Evolutionary conservation across 2,329 filamentous ascomycete genomes (phyloP).

Genomic region (Truncatella angustata): DNA sequence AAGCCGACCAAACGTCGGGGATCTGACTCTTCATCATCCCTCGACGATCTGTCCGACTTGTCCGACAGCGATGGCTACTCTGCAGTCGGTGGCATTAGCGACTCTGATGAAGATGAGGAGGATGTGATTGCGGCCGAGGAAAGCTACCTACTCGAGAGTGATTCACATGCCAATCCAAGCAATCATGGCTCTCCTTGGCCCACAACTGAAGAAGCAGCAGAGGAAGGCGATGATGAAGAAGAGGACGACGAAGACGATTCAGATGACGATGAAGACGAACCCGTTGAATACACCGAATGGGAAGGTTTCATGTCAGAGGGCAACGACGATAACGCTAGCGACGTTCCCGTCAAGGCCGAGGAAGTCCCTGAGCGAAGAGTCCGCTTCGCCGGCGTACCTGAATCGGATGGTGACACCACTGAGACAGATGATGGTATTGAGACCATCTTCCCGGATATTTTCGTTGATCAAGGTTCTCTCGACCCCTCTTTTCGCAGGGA

Average conservation of each 20-base stretch:
- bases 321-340: conserved; percentile 39
- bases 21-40: conserved; percentile 53
- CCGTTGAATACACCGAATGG: conserved; percentile 49
- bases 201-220: conserved; percentile 36
- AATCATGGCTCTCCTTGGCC: conserved; percentile 51
- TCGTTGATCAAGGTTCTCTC: conserved; percentile 71
- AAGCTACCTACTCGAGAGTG: conserved; percentile 62
- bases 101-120: conserved; percentile 74
- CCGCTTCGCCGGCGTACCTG: conserved; percentile 64
- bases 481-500: conserved; percentile 71
- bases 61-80: conserved; percentile 74
- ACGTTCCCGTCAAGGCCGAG: conserved; percentile 33
- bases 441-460: conserved; percentile 71
- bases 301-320: conserved; percentile 50
- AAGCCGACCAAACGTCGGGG: conserved; percentile 46
- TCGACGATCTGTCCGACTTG: conserved; percentile 38
- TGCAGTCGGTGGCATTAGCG: conserved; percentile 75
- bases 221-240: conserved; percentile 36
- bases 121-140: conserved; percentile 78
- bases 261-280: conserved; percentile 37
- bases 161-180: conserved; percentile 29
- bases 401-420: conserved; percentile 65
- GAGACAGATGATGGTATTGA: conserved; percentile 61
- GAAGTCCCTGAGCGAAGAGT: conserved; percentile 60
- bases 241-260: conserved; percentile 35